Evolutionary conservation across 2,329 filamentous ascomycete species (phyloP).

Genomic region (Alternaria sp.): DNA sequence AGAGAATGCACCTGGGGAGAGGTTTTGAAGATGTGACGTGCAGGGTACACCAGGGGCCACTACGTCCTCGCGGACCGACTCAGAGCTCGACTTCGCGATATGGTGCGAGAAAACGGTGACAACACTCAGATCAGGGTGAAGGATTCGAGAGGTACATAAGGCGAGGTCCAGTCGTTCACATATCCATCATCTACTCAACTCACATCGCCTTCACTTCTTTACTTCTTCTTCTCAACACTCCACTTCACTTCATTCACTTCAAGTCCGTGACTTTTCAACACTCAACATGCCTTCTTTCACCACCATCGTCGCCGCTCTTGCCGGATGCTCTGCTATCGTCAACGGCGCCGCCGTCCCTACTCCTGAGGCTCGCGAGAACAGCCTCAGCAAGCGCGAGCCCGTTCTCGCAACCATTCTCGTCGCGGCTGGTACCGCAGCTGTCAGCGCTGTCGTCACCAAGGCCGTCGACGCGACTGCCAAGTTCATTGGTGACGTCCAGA

Average conservation of each 20-base stretch:
- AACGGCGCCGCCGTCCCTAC: conserved; percentile 8
- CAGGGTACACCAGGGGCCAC: not conserved
- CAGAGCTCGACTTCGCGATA: not conserved
- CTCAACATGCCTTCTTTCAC: conserved; percentile 11
- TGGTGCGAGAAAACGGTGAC: not conserved
- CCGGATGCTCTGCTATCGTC: conserved; percentile 5
- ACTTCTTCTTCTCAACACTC: not conserved
- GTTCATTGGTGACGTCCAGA: conserved; percentile 8
- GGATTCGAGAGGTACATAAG: not conserved
- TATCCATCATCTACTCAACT: not conserved
- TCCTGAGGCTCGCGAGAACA: not conserved
- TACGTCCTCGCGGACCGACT: not conserved
- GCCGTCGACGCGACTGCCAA: conserved; percentile 1
- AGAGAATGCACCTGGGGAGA: not conserved
- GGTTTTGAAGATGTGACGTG: conserved; percentile 2
- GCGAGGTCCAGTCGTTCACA: not conserved
- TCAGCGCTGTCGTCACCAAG: conserved; percentile 10
- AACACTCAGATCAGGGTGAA: not conserved
- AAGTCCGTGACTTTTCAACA: conserved; percentile 6
- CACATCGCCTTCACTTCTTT: not conserved
- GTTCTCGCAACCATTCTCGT: conserved; percentile 7
- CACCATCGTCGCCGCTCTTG: conserved; percentile 6
- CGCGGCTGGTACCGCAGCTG: conserved; percentile 9
- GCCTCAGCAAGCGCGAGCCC: conserved; percentile 7
- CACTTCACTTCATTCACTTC: not conserved